phyloP scores from a whole-genome alignment of 2,329 filamentous ascomycete genomes.

The Plenodomus tracheiphilus region DNA sequence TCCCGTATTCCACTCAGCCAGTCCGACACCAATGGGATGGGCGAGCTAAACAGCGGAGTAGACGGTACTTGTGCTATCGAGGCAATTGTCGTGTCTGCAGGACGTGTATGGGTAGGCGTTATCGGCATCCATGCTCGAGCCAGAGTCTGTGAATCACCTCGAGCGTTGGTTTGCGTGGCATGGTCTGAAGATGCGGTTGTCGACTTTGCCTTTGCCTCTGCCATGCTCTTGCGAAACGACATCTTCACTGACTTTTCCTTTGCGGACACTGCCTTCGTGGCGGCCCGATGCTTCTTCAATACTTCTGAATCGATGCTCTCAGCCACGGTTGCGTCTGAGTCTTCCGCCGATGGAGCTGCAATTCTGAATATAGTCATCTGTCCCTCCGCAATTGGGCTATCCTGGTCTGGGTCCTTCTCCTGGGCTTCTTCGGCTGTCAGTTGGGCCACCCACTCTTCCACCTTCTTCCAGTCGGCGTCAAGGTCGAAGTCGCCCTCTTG shows the following conservation, averaged over 20 bases:
- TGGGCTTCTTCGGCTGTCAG: neutral
- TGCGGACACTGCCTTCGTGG: too few species aligned
- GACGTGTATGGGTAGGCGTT: too few species aligned
- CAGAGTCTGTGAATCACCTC: too few species aligned
- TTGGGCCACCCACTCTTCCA: constrained; percentile 3
- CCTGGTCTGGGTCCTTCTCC: too few species aligned
- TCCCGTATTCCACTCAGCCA: neutral
- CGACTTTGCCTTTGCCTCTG: too few species aligned
- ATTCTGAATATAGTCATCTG: neutral
- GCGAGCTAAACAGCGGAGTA: neutral
- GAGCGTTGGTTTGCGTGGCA: too few species aligned
- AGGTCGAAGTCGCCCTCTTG: neutral
- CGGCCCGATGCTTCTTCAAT: neutral
- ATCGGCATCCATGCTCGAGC: too few species aligned
- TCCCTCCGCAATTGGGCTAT: neutral
- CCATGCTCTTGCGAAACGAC: too few species aligned
- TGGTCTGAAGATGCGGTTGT: too few species aligned
- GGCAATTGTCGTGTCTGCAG: too few species aligned
- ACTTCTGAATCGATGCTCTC: neutral
- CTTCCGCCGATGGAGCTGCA: neutral
- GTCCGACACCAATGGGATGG: neutral
- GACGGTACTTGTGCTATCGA: too few species aligned
- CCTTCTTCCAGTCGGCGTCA: constrained; percentile 6
- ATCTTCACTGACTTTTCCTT: too few species aligned
- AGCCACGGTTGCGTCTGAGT: neutral